phyloP scores from a whole-genome alignment of 2,329 filamentous ascomycete species.

The Hypoxylon sp. region DNA sequence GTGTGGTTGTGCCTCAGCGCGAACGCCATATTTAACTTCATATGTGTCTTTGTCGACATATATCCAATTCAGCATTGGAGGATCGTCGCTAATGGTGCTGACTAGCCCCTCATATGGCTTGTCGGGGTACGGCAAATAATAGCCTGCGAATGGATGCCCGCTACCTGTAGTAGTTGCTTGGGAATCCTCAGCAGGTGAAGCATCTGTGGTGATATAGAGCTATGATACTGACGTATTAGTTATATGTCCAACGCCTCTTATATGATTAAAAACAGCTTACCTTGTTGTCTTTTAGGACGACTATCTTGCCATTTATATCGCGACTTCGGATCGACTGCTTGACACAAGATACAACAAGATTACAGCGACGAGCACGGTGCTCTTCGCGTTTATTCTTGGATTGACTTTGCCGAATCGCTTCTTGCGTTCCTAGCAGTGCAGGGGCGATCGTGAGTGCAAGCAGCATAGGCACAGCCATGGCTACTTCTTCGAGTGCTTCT shows the following conservation, averaged over 20 bases:
- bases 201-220: constrained; percentile 64
- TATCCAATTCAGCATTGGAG: constrained; percentile 68
- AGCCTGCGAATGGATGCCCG: constrained; percentile 69
- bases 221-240: constrained; percentile 40
- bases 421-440: constrained; percentile 63
- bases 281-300: constrained; percentile 63
- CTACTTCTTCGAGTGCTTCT: constrained; percentile 47
- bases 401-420: constrained; percentile 66
- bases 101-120: constrained; percentile 62
- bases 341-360: constrained; percentile 63
- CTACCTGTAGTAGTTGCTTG: constrained; percentile 49
- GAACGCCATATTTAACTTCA: constrained; percentile 63
- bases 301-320: constrained; percentile 61
- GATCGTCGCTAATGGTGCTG: constrained; percentile 64
- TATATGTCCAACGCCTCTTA: background rate
- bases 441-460: constrained; percentile 60
- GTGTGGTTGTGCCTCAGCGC: constrained; percentile 60
- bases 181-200: constrained; percentile 48
- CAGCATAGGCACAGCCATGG: constrained; percentile 61
- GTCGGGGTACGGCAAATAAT: constrained; percentile 72
- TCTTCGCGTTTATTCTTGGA: constrained; percentile 64
- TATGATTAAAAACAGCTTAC: constrained; percentile 45
- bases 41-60: constrained; percentile 63
- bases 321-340: constrained; percentile 60
- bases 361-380: constrained; percentile 64